Percentiles rank a stretch among this genome's conserved stretches.
Conservation (phyloP, 202 grass and related monocot genomes). For the Zizania palustris region DNA sequence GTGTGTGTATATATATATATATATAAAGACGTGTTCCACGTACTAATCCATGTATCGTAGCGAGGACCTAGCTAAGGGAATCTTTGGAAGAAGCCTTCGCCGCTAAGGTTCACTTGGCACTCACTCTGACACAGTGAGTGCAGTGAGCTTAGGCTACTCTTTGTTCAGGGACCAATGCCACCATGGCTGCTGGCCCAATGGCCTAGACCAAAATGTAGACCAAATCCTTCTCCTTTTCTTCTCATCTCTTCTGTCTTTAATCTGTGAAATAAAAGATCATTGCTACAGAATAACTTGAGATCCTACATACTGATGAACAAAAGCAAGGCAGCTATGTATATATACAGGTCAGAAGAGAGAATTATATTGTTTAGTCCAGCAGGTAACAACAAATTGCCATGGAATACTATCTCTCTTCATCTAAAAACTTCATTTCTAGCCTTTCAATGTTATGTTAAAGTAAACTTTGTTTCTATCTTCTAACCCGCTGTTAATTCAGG, state of each 20-base stretch:
- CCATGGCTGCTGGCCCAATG: not conserved
- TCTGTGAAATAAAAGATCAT: conserved; percentile 3
- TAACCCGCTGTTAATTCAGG: too few relatives aligned
- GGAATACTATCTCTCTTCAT: not conserved
- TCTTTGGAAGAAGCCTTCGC: conserved; percentile 60
- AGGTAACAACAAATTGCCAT: not conserved
- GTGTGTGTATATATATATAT: too few relatives aligned
- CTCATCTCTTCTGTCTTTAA: not conserved
- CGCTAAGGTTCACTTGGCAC: conserved; percentile 49
- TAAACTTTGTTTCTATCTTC: too few relatives aligned
- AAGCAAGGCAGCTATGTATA: not conserved
- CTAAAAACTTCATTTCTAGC: too few relatives aligned
- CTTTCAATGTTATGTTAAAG: too few relatives aligned
- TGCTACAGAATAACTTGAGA: conserved; percentile 3
- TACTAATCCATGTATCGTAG: conserved; percentile 16
- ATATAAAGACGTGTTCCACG: not conserved
- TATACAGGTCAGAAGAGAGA: not conserved
- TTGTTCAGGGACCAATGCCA: conserved; percentile 34
- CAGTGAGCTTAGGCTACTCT: conserved; percentile 15
- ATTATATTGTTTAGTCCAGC: not conserved
- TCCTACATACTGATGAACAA: conserved; percentile 12
- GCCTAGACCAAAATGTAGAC: conserved; percentile 30
- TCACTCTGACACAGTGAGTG: conserved; percentile 1
- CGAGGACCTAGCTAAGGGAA: not conserved
- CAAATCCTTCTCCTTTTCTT: conserved; percentile 23